Percentiles rank a stretch among this genome's conserved stretches.
These are phyloP conservation scores for Penicillium pulvis DNA, from an alignment of 495 filamentous ascomycete species.

Conservation along the genomic window DNA sequence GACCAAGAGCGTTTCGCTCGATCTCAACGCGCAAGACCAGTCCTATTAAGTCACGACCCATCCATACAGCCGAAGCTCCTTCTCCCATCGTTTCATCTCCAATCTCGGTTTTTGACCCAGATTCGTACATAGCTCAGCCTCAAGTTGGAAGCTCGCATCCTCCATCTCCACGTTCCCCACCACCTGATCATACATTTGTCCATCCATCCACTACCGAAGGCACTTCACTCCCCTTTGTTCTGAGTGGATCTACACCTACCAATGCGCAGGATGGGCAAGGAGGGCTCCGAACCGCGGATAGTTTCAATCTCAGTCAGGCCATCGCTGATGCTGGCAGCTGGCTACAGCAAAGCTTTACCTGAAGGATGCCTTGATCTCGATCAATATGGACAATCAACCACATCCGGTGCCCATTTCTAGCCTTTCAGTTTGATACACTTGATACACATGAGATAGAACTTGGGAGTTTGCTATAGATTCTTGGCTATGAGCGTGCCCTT, in stretches of 20 bases:
- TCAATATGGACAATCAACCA: conserved; percentile 13
- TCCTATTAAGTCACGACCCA: conserved; percentile 17
- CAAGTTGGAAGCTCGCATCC: background rate
- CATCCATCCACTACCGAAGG: conserved; percentile 12
- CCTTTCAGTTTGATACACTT: background rate
- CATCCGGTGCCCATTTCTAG: conserved; percentile 6
- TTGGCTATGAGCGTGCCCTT: background rate
- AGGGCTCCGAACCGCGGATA: conserved; percentile 26
- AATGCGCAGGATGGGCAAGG: conserved; percentile 45
- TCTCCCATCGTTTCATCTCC: background rate
- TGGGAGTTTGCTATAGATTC: background rate
- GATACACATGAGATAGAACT: background rate
- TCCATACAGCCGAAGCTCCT: background rate
- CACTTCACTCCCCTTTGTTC: conserved; percentile 31
- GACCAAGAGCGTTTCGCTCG: conserved; percentile 19
- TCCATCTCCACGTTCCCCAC: background rate
- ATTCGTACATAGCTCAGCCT: background rate
- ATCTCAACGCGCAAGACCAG: conserved; percentile 13
- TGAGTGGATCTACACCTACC: conserved; percentile 37
- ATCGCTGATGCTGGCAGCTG: conserved; percentile 50
- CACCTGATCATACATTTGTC: background rate
- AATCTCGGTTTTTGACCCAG: background rate
- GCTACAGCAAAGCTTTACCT: conserved; percentile 48
- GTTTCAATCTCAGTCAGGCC: conserved; percentile 45
- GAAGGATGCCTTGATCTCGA: conserved; percentile 26